Evolutionary conservation across 2,329 filamentous ascomycete genomes (phyloP).

Genomic region (Neonectria neomacrospora): DNA sequence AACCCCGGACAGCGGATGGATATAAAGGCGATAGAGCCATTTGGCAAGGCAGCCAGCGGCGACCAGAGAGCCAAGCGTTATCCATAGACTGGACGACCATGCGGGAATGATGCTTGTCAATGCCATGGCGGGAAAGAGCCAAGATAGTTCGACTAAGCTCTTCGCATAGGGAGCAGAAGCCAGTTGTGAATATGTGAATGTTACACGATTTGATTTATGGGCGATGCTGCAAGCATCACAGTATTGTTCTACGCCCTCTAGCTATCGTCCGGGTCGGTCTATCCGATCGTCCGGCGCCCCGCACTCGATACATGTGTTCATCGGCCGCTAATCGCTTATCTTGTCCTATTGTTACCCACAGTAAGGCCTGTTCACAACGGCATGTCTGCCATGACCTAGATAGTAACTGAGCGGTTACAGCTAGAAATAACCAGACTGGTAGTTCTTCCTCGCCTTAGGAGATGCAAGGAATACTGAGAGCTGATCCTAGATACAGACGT

Average conservation of each 20-base stretch:
- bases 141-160: not conserved
- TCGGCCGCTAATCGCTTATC: not conserved
- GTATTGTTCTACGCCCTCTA: not conserved
- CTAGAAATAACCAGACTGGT: too few relatives aligned
- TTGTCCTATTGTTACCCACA: too few relatives aligned
- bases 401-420: too few relatives aligned
- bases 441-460: too few relatives aligned
- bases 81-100: not conserved
- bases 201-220: not conserved
- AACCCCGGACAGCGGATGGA: conserved; percentile 20
- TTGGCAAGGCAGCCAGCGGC: not conserved
- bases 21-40: conserved; percentile 3
- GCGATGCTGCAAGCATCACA: not conserved
- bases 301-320: not conserved
- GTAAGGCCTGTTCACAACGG: too few relatives aligned
- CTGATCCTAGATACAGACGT: too few relatives aligned
- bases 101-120: not conserved
- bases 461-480: too few relatives aligned
- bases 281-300: not conserved
- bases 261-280: not conserved
- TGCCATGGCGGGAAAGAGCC: not conserved
- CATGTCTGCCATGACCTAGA: too few relatives aligned
- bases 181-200: not conserved
- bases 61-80: not conserved
- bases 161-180: not conserved